Evolutionary conservation across 1,284 basidiomycete species (phyloP).

Genomic region (Leccinum pallidistipes): DNA sequence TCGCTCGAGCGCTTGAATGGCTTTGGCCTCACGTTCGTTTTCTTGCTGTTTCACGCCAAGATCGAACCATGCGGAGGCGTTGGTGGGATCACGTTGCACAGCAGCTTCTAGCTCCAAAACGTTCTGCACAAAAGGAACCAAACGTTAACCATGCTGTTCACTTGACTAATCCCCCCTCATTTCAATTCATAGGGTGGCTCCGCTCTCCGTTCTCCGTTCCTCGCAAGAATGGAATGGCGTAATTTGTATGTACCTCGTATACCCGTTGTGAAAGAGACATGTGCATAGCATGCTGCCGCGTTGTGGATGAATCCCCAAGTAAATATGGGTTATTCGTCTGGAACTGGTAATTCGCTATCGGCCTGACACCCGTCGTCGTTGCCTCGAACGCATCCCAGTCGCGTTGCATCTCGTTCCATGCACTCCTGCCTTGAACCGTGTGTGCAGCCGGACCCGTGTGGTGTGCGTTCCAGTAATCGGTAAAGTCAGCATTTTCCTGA

Average conservation of each 20-base stretch:
- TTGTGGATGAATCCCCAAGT: constrained; percentile 53
- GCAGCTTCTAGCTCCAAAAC: constrained; percentile 89
- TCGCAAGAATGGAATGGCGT: constrained; percentile 17
- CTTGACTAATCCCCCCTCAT: neutral
- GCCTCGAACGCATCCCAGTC: constrained; percentile 87
- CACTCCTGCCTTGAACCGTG: constrained; percentile 4
- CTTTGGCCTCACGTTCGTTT: constrained; percentile 93
- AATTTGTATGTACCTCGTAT: constrained; percentile 55
- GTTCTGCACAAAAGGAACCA: constrained; percentile 49
- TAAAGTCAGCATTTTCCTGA: constrained; percentile 69
- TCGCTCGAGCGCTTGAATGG: constrained; percentile 82
- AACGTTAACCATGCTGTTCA: constrained; percentile 18
- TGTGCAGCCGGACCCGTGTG: constrained; percentile 19
- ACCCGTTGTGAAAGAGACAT: constrained; percentile 41
- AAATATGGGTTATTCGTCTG: constrained; percentile 83
- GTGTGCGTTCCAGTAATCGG: constrained; percentile 52
- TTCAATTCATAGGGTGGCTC: constrained; percentile 1
- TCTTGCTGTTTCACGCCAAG: constrained; percentile 98
- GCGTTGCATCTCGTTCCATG: constrained; percentile 68
- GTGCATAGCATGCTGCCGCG: constrained; percentile 58
- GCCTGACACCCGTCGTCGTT: constrained; percentile 60
- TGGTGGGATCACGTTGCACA: constrained; percentile 76
- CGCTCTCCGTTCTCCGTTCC: constrained; percentile 2
- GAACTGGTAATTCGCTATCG: constrained; percentile 70
- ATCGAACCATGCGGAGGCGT: constrained; percentile 83